These are phyloP conservation scores for Pyricularia pennisetigena DNA, from an alignment of 2,329 filamentous ascomycete species.

Conservation along the genomic window DNA sequence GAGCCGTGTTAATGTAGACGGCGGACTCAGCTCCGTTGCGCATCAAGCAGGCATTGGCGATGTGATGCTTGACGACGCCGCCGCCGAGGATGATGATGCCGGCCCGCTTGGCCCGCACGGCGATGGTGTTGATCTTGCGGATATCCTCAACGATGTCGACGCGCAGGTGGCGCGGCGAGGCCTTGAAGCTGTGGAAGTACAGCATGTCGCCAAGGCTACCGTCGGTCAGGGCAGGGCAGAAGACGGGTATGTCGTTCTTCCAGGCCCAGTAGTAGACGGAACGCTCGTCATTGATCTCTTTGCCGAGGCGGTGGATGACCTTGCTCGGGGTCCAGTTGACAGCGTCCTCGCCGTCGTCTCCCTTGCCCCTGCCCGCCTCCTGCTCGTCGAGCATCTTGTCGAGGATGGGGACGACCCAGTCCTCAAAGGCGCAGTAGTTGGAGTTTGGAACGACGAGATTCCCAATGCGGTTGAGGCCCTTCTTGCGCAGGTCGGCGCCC, in stretches of 20 bases:
- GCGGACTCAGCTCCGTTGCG: constrained; percentile 93
- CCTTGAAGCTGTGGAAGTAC: constrained; percentile 94
- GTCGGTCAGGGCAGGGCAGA: constrained; percentile 92
- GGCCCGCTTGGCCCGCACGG: constrained; percentile 75
- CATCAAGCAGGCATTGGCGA: constrained; percentile 96
- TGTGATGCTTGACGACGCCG: constrained; percentile 95
- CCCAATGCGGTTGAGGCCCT: constrained; percentile 90
- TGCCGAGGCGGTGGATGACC: constrained; percentile 79
- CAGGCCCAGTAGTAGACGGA: constrained; percentile 97
- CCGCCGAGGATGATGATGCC: constrained; percentile 91
- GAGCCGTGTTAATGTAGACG: constrained; percentile 94
- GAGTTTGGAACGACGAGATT: constrained; percentile 93
- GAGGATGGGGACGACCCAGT: constrained; percentile 95
- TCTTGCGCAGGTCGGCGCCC: constrained; percentile 68
- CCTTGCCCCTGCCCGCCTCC: constrained; percentile 57
- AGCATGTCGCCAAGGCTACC: constrained; percentile 96
- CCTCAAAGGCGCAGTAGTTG: constrained; percentile 96
- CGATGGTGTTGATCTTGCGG: constrained; percentile 81
- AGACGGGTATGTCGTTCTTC: constrained; percentile 93
- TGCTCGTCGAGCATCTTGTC: constrained; percentile 91
- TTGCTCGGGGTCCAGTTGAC: constrained; percentile 91
- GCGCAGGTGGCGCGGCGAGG: constrained; percentile 69
- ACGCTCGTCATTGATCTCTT: constrained; percentile 86
- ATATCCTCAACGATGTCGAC: constrained; percentile 95
- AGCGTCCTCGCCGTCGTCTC: constrained; percentile 52